Evolutionary conservation across 495 filamentous ascomycete genomes (phyloP), one percentile per base, ranked within the genome.

Genomic region (Lepraria neglecta): DNA sequence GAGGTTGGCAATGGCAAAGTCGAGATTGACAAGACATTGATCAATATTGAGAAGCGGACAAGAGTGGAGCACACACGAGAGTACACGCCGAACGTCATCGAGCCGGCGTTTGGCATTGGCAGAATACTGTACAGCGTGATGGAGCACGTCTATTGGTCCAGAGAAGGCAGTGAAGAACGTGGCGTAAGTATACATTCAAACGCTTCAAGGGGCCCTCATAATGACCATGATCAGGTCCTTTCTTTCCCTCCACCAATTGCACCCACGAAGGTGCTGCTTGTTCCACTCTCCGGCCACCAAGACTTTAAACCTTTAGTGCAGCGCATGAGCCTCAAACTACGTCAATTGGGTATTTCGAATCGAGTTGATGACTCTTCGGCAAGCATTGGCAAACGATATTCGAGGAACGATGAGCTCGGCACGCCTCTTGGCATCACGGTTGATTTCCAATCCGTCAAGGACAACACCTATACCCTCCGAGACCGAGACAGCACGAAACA

Each of bases 71-170:
- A 89, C 68, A 75, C 82, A 60, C 78, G 89, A 62, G 87, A 91
- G 70, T 91, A 87, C 75, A 90, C 83, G 1, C 89, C 89, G 31
- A 91, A 90, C 65, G 87, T 92, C 31, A 91, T 92, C 60, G 88
- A 92, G 74, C 89, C 89, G 1, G 91, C 88, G 10, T 92, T 92
- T 68, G 88, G 89, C 74, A 89, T 92, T 65, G 88, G 89, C 53
- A 80, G 88, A 54, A 90, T 91, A 43, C 70, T 92, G 53, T 91
- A 90, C 76, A 82, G 82, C 64, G 72, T 91, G 66, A 83, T 90
- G 57, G 88, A 92, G 75, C 89, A 92, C 71, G 79, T 78, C 65
- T 91, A 87, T 78, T 92, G 87, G 88, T 83, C 79, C 35, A 80
- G 87, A 50, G 75, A 79, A 50, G 80, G 80, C 44, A 83, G 85